Conservation (phyloP, 257 asterid species). For the Asclepias syriaca region DNA sequence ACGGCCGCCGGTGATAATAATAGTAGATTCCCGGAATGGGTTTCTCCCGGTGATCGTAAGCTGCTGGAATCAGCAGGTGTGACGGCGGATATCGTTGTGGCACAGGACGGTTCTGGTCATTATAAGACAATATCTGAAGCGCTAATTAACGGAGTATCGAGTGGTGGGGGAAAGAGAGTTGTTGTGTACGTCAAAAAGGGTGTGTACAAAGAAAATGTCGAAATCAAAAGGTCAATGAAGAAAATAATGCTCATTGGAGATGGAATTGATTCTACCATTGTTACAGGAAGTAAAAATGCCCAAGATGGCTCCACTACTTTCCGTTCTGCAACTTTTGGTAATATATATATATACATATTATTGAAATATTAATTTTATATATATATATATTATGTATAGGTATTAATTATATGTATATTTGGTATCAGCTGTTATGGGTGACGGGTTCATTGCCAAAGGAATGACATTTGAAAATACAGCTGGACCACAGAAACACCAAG, state of each 20-base stretch:
- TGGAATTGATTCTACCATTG: constrained; percentile 60
- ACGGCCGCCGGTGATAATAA: neutral
- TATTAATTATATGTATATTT: neutral
- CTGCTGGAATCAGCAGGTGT: constrained; percentile 29
- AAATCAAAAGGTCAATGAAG: constrained; percentile 39
- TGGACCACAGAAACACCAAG: constrained; percentile 58
- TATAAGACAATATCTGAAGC: constrained; percentile 49
- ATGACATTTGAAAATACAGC: constrained; percentile 68
- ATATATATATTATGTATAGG: neutral
- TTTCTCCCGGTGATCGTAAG: constrained; percentile 32
- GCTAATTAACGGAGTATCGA: constrained; percentile 20
- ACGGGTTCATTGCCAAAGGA: constrained; percentile 49
- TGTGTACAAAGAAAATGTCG: constrained; percentile 52
- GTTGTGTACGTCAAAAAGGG: constrained; percentile 64
- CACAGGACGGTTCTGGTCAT: constrained; percentile 63
- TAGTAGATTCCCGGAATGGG: constrained; percentile 42
- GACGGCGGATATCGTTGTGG: constrained; percentile 38
- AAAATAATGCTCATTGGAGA: constrained; percentile 64
- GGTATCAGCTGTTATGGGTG: constrained; percentile 41
- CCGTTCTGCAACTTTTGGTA: constrained; percentile 76
- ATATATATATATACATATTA: neutral
- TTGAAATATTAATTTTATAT: too few relatives aligned
- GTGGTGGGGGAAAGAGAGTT: constrained; percentile 27
- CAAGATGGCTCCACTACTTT: constrained; percentile 54
- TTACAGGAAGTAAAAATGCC: constrained; percentile 38